phyloP scores from a whole-genome alignment of 495 filamentous ascomycete species.

The Hypoxylon fragiforme region DNA sequence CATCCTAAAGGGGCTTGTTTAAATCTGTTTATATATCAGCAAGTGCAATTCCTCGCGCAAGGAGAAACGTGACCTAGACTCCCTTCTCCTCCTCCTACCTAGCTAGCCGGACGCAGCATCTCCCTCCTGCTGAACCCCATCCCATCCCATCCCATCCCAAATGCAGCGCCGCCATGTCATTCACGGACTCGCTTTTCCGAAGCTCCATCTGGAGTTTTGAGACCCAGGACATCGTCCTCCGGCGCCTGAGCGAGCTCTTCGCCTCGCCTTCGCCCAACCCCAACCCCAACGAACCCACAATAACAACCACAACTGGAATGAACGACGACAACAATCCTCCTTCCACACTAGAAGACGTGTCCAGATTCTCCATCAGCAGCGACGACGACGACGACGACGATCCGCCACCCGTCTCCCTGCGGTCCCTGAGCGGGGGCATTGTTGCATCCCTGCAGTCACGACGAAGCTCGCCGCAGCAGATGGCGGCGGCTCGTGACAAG shows the following conservation, averaged over 20 bases:
- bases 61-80: too few relatives aligned
- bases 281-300: too few relatives aligned
- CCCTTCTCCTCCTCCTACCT: too few relatives aligned
- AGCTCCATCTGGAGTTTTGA: constrained; percentile 32
- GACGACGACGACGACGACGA: constrained; percentile 10
- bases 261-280: too few relatives aligned
- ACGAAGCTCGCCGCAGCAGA: neutral
- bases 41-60: too few relatives aligned
- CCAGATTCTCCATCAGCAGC: constrained; percentile 31
- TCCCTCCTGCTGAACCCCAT: too few relatives aligned
- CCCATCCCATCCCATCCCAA: too few relatives aligned
- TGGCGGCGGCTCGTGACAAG: neutral
- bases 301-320: too few relatives aligned
- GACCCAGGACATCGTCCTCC: constrained; percentile 19
- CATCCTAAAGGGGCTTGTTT: constrained; percentile 1
- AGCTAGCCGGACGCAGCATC: too few relatives aligned
- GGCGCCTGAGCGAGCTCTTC: constrained; percentile 10
- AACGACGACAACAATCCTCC: too few relatives aligned
- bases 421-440: too few relatives aligned
- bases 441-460: constrained; percentile 6
- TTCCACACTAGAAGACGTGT: constrained; percentile 9
- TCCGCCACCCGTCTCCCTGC: too few relatives aligned
- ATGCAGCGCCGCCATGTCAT: constrained; percentile 20
- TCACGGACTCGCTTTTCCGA: constrained; percentile 21
- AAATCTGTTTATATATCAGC: constrained; percentile 17